These are phyloP conservation scores for Solanum chilense DNA, from an alignment of 257 asterid genomes.

Conservation along the genomic window DNA sequence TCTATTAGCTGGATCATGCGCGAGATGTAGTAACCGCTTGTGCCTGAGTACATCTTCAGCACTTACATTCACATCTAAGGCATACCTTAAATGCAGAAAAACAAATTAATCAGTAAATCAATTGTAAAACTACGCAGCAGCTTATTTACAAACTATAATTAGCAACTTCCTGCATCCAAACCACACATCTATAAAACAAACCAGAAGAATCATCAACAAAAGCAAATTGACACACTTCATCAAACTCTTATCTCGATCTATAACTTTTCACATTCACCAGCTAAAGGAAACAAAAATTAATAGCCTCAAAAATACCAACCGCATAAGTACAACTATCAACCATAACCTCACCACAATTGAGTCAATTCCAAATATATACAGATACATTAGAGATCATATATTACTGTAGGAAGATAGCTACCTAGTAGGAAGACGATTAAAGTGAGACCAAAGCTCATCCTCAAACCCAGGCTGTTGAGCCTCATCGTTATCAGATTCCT, in stretches of 20 bases:
- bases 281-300: neutral
- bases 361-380: neutral
- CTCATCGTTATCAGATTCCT: slow-evolving; percentile 54
- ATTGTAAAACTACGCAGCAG: neutral
- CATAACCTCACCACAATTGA: neutral
- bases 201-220: neutral
- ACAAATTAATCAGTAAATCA: slow-evolving; percentile 11
- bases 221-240: neutral
- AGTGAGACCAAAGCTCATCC: slow-evolving; percentile 85
- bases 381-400: neutral
- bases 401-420: neutral
- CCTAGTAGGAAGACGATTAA: slow-evolving; percentile 90
- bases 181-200: neutral
- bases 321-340: neutral
- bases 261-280: neutral
- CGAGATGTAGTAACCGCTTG: slow-evolving; percentile 73
- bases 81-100: slow-evolving; percentile 57
- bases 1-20: slow-evolving; percentile 78
- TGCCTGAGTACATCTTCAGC: slow-evolving; percentile 94
- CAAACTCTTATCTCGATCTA: neutral
- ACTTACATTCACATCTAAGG: slow-evolving; percentile 90
- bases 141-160: neutral
- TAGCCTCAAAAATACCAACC: neutral
- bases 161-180: neutral
- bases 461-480: slow-evolving; percentile 73